Percentiles rank a stretch among this genome's conserved stretches.
Conservation (phyloP, 2,329 filamentous ascomycete species). For the Trichophyton equinum region DNA sequence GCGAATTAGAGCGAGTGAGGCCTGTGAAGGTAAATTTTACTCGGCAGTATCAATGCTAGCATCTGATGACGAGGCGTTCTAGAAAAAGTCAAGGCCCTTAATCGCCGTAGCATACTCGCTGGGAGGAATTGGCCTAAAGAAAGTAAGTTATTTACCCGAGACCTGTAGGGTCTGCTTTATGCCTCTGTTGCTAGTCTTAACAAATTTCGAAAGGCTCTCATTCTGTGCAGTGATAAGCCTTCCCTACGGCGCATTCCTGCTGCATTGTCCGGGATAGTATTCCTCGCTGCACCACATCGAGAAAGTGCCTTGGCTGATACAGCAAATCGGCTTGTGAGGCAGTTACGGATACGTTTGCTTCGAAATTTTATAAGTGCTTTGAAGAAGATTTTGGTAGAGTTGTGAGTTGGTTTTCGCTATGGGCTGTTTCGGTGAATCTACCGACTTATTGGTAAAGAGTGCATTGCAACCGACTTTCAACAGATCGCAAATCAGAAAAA, state of each 20-base stretch:
- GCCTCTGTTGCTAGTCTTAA: no score
- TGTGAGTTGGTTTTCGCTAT: not conserved
- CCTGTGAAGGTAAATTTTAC: not conserved
- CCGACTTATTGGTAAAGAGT: not conserved
- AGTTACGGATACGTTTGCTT: not conserved
- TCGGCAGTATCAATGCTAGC: not conserved
- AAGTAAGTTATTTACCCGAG: not conserved
- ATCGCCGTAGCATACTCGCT: constrained; percentile 3
- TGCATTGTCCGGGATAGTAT: constrained; percentile 1
- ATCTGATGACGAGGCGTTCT: not conserved
- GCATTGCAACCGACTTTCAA: not conserved
- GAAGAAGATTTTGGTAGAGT: not conserved
- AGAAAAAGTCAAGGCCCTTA: constrained; percentile 3
- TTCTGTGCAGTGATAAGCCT: not conserved
- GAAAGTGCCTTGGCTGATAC: not conserved
- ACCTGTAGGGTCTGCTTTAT: not conserved
- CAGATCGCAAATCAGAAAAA: not conserved
- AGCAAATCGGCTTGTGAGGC: not conserved
- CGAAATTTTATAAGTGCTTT: not conserved
- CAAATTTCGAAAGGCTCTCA: not conserved
- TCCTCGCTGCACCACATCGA: constrained; percentile 4
- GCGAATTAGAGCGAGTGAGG: not conserved
- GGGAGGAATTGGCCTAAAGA: constrained; percentile 4
- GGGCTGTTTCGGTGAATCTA: not conserved
- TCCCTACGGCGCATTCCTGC: not conserved